phyloP scores from a whole-genome alignment of 129 eudicot species.

The Lactuca saligna region DNA sequence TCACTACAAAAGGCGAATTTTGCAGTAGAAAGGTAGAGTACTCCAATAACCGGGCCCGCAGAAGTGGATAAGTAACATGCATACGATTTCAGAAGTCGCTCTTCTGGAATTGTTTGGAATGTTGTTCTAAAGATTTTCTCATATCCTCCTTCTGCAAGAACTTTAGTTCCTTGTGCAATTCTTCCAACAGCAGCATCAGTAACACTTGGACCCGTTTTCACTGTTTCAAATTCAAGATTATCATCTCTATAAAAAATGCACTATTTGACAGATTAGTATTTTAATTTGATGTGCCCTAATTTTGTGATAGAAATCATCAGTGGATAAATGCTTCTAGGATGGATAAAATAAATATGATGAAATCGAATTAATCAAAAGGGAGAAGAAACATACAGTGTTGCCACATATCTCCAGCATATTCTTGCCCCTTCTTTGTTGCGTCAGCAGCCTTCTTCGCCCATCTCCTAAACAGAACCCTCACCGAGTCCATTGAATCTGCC shows the following conservation, averaged over 20 bases:
- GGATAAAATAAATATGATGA: neutral
- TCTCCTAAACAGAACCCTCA: slow-evolving; percentile 59
- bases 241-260: too few species aligned
- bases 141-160: slow-evolving; percentile 69
- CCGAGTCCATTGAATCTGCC: slow-evolving; percentile 41
- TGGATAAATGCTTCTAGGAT: too few species aligned
- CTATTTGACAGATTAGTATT: too few species aligned
- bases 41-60: slow-evolving; percentile 68
- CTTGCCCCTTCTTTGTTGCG: slow-evolving; percentile 66
- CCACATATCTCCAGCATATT: slow-evolving; percentile 61
- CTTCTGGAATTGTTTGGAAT: slow-evolving; percentile 52
- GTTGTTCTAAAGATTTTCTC: slow-evolving; percentile 58
- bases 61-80: slow-evolving; percentile 66
- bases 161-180: slow-evolving; percentile 63
- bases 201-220: slow-evolving; percentile 62
- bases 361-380: neutral
- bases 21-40: slow-evolving; percentile 50
- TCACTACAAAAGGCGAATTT: slow-evolving; percentile 73
- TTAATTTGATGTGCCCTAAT: neutral
- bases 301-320: neutral
- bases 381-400: slow-evolving; percentile 55
- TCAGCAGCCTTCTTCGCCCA: slow-evolving; percentile 81
- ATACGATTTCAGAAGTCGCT: slow-evolving; percentile 50
- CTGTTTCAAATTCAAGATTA: slow-evolving; percentile 31
- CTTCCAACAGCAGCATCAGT: slow-evolving; percentile 63